Evolutionary conservation across 2,329 filamentous ascomycete species (phyloP).

Genomic region (Alternaria sp.): DNA sequence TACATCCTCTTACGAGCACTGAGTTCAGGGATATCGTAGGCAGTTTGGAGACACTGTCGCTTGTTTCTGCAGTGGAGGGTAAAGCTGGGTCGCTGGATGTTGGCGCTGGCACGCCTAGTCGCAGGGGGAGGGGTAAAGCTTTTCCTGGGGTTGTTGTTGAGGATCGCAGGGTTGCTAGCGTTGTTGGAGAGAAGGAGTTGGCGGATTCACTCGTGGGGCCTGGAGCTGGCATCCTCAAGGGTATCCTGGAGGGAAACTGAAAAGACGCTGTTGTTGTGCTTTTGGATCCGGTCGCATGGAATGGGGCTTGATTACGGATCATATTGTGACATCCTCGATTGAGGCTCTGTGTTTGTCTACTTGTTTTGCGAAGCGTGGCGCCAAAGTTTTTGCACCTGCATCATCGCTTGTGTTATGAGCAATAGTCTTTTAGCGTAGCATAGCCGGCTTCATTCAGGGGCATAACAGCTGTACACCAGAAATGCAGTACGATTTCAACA

Average conservation of each 20-base stretch:
- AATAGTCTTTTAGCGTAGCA: conserved; percentile 13
- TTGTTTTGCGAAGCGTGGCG: conserved; percentile 16
- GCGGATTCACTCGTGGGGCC: conserved; percentile 69
- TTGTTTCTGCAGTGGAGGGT: conserved; percentile 76
- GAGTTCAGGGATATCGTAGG: conserved; percentile 94
- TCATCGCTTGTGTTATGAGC: conserved; percentile 13
- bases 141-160: conserved; percentile 64
- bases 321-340: background rate
- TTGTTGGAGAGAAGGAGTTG: conserved; percentile 81
- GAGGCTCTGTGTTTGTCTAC: background rate
- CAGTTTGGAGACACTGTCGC: conserved; percentile 85
- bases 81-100: conserved; percentile 71
- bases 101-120: conserved; percentile 73
- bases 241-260: conserved; percentile 38
- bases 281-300: background rate
- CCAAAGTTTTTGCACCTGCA: background rate
- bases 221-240: conserved; percentile 52
- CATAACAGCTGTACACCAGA: background rate
- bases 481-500: conserved; percentile 1
- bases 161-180: conserved; percentile 80
- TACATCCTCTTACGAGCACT: conserved; percentile 87
- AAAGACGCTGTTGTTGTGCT: background rate
- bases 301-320: background rate
- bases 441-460: background rate
- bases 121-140: conserved; percentile 63